Conservation (phyloP, 306 rosid species). For the Dryas octopetala region DNA sequence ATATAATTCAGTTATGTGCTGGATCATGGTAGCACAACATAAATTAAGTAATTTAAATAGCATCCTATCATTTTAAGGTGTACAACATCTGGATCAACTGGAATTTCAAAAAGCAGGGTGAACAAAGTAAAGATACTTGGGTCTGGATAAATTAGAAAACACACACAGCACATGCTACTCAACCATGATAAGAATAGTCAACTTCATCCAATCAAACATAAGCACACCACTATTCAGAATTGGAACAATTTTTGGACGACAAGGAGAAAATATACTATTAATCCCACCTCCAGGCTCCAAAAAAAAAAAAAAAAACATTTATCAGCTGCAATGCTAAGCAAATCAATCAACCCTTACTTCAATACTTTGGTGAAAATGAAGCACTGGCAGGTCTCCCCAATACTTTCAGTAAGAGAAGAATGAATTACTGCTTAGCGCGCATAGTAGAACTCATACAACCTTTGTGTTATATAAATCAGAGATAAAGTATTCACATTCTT, state of each 20-base stretch:
- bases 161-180: background rate
- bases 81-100: background rate
- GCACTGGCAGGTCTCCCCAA: no score
- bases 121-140: background rate
- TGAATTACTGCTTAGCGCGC: background rate
- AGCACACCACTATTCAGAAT: background rate
- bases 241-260: no score
- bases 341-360: no score
- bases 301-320: no score
- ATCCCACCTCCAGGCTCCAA: no score
- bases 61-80: background rate
- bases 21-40: background rate
- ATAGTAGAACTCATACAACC: background rate
- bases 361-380: no score
- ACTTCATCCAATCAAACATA: background rate
- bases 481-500: conserved; percentile 10
- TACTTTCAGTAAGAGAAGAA: no score
- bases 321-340: no score
- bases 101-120: background rate
- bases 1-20: background rate
- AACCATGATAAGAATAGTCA: background rate
- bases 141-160: background rate
- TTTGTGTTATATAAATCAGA: no score
- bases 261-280: no score
- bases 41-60: no score